Evolutionary conservation across 2,329 filamentous ascomycete genomes (phyloP), one percentile per base, ranked within the genome.

Genomic region (Zymoseptoria tritici): DNA sequence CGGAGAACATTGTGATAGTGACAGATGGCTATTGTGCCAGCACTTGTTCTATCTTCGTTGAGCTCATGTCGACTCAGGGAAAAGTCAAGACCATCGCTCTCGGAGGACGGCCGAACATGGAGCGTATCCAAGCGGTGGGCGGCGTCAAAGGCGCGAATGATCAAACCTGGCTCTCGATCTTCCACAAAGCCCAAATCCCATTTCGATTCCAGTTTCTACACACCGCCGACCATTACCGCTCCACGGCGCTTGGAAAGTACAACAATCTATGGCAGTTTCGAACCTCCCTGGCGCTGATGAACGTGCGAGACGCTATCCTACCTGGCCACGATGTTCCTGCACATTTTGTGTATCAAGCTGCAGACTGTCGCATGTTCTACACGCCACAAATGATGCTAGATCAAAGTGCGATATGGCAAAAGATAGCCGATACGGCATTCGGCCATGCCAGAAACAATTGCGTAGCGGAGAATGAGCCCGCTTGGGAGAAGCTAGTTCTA

Each of bases 11-110:
- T 57, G 68, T 77, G 29, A 72, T 78, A 24, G 62, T 78, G 3
- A 70, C 73, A 62, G 76, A 78, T 60, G 76, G 76, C 55, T 68
- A 70, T 66, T 78, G 76, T 65, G 74, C 72, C 1, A 76, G 74
- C 1, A 76, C 76, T 9, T 78, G 76, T 62, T 71, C 75, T 55
- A 71, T 77, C 52, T 75, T 74, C 56, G 64, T 70, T 21, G 76
- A 78, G 58, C 68, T 78, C 21, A 72, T 78, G 64, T 74, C 75
- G 22, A 72, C 72, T 52, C 72, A 76, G 64, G 75, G 70, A 21
- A 66, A 64, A 21, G 73, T 76, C n/a, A 68, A 70, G 36, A 72
- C 70, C 42, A 70, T 78, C 22, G 74, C 66, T 1, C 62, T 77
- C 9, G 76, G 76, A 8, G 76, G 76, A 8, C 72, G 74, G 0